Conservation (phyloP, 352 stramenopile species). For the Phytophthora fragariae region DNA sequence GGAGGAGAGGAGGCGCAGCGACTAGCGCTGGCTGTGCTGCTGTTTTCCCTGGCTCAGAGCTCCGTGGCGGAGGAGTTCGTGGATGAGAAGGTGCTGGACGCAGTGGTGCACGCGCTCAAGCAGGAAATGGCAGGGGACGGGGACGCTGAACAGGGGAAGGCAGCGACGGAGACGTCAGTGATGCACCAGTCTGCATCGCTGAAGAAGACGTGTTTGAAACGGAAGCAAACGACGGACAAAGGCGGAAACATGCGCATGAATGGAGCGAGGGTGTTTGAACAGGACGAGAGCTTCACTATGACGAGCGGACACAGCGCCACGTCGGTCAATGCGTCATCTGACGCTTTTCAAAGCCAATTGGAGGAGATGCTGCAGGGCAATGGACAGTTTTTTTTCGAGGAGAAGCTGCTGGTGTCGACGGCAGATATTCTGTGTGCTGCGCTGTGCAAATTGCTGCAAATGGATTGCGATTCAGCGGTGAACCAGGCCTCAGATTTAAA, state of each 20-base stretch:
- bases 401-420: constrained; percentile 36
- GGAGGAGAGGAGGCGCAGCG: constrained; percentile 7
- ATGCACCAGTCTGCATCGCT: not conserved
- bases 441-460: constrained; percentile 58
- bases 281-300: not conserved
- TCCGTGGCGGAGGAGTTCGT: constrained; percentile 47
- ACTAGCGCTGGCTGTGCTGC: constrained; percentile 47
- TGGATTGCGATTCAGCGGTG: constrained; percentile 20
- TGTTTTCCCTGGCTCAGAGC: constrained; percentile 47
- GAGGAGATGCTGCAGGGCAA: constrained; percentile 35
- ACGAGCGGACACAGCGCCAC: not conserved
- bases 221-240: constrained; percentile 37
- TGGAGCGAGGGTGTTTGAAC: not conserved
- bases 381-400: constrained; percentile 49
- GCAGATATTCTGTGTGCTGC: constrained; percentile 43
- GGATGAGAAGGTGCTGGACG: constrained; percentile 42
- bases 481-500: not conserved
- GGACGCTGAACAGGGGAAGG: constrained; percentile 29
- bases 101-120: constrained; percentile 37
- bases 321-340: constrained; percentile 4
- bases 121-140: constrained; percentile 12
- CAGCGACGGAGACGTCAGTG: constrained; percentile 26
- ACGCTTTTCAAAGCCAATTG: constrained; percentile 22
- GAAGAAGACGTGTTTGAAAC: constrained; percentile 63
- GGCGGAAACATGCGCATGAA: not conserved